Evolutionary conservation across 768 basidiomycete genomes (phyloP).

Genomic region (Amanita rimosa): DNA sequence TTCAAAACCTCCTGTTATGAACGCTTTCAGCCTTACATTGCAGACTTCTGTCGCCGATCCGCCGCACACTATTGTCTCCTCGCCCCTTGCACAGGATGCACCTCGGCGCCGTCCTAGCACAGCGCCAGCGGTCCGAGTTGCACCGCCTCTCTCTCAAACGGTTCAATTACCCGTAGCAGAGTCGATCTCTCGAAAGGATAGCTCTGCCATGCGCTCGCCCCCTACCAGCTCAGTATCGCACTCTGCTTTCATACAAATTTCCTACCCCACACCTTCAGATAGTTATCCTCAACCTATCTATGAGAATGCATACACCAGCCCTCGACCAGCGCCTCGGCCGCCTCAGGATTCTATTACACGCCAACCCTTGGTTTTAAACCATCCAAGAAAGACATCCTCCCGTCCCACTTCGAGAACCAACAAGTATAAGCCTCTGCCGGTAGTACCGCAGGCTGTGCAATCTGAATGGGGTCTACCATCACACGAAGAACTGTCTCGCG

Average conservation of each 20-base stretch:
- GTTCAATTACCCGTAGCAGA: background rate
- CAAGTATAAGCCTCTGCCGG: conserved; percentile 2
- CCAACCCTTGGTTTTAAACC: background rate
- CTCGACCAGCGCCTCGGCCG: conserved; percentile 16
- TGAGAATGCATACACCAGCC: conserved; percentile 14
- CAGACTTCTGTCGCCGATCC: conserved; percentile 5
- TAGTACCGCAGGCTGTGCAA: background rate
- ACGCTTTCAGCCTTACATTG: conserved; percentile 4
- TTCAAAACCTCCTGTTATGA: conserved; percentile 4
- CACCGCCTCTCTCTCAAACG: background rate
- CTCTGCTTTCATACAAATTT: conserved; percentile 14
- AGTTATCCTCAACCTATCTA: conserved; percentile 17
- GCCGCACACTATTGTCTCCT: background rate
- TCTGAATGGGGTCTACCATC: conserved; percentile 41
- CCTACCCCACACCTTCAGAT: conserved; percentile 10
- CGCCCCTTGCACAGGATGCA: background rate
- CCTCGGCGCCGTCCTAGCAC: background rate
- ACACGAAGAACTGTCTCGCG: conserved; percentile 43
- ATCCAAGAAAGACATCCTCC: background rate
- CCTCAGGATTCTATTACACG: conserved; percentile 2
- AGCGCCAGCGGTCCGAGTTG: background rate
- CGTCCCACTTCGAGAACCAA: background rate
- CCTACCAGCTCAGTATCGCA: conserved; percentile 2
- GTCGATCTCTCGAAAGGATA: background rate
- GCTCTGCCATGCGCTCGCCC: background rate